These are phyloP conservation scores for Coemansia sp. DNA, from an alignment of 192 early-diverging fungal genomes.

Conservation along the genomic window DNA sequence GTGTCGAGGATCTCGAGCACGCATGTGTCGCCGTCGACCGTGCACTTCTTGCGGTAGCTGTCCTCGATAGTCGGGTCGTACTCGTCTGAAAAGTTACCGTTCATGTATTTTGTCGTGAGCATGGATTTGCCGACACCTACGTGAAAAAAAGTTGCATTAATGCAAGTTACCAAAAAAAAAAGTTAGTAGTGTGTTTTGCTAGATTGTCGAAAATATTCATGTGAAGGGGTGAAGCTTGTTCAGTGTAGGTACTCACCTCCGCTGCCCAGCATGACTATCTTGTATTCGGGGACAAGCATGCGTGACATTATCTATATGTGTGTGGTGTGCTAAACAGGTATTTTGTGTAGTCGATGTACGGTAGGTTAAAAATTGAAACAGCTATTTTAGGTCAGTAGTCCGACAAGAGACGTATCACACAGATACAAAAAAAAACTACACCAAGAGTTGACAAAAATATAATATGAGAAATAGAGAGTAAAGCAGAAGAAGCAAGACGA, in stretches of 20 bases:
- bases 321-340: too few relatives aligned
- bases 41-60: constrained; percentile 96
- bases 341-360: background rate
- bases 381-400: too few relatives aligned
- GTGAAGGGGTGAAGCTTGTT: background rate
- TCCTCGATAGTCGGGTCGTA: constrained; percentile 99
- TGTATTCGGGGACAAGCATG: constrained; percentile 74
- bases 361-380: too few relatives aligned
- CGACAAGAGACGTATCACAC: too few relatives aligned
- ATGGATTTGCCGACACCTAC: constrained; percentile 81
- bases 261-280: constrained; percentile 91
- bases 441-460: background rate
- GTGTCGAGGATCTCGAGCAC: constrained; percentile 97
- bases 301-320: constrained; percentile 39
- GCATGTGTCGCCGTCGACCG: constrained; percentile 95
- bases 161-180: too few relatives aligned
- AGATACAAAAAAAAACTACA: too few relatives aligned
- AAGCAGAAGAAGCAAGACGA: background rate
- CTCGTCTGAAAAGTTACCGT: constrained; percentile 84
- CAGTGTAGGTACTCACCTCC: constrained; percentile 63
- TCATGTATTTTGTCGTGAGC: constrained; percentile 90
- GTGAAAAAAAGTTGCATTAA: too few relatives aligned
- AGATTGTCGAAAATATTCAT: too few relatives aligned
- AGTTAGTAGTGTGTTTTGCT: too few relatives aligned
- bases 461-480: background rate